Percentiles rank a stretch among this genome's conserved stretches.
Conservation (phyloP, 208 protist species). For the Entamoeba moshkovskii region DNA sequence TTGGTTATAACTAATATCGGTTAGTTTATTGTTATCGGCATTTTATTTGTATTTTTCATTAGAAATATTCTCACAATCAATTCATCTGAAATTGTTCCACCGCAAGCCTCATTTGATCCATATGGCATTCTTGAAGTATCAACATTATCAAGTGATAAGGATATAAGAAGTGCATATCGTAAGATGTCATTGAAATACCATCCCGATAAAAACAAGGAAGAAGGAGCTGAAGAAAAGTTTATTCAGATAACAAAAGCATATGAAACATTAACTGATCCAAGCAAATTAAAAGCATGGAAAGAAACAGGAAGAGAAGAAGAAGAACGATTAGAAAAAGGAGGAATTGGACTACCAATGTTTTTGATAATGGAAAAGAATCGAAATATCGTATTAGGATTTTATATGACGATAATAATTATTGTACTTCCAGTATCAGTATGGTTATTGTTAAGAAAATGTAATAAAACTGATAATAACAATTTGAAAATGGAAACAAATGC, state of each 20-base stretch:
- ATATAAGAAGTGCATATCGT: neutral
- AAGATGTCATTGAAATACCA: conserved; percentile 2
- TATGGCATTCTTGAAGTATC: neutral
- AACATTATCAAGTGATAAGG: neutral
- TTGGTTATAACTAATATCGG: too few species aligned
- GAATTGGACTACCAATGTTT: neutral
- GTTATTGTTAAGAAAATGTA: neutral
- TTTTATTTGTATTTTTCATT: neutral
- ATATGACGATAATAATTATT: neutral
- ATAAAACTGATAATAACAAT: neutral
- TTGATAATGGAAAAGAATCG: neutral
- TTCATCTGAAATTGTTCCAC: neutral
- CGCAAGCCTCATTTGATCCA: neutral
- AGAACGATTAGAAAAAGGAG: neutral
- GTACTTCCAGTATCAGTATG: neutral
- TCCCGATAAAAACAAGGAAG: neutral
- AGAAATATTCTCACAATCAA: neutral
- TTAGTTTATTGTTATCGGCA: too few species aligned
- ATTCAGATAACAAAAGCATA: neutral
- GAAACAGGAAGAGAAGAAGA: neutral
- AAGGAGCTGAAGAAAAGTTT: conserved; percentile 4
- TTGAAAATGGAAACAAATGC: neutral
- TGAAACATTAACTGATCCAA: neutral
- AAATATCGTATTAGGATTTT: neutral
- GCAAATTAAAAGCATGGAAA: neutral